phyloP scores from a whole-genome alignment of 352 stramenopile species.

The Phytopythium vexans region DNA sequence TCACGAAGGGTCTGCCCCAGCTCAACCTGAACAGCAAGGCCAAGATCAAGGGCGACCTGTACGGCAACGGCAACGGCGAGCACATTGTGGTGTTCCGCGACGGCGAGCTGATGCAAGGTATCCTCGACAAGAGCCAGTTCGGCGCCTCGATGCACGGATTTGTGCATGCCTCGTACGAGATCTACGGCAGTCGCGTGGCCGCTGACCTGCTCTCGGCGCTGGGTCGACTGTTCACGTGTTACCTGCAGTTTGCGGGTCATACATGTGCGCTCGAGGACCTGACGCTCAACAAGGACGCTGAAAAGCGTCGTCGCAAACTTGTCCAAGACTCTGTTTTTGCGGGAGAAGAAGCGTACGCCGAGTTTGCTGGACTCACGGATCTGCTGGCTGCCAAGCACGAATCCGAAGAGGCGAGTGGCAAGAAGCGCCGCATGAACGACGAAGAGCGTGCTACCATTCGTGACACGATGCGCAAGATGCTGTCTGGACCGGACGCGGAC shows the following conservation, averaged over 20 bases:
- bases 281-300: conserved; percentile 92
- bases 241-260: conserved; percentile 97
- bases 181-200: conserved; percentile 81
- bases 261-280: conserved; percentile 99
- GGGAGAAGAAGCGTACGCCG: conserved; percentile 82
- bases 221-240: conserved; percentile 95
- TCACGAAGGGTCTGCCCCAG: conserved; percentile 88
- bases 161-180: conserved; percentile 96
- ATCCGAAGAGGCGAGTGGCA: conserved; percentile 37
- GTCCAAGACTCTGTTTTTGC: conserved; percentile 82
- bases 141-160: conserved; percentile 97
- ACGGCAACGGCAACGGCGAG: conserved; percentile 93
- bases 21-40: conserved; percentile 94
- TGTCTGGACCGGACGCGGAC: conserved; percentile 65
- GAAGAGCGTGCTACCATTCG: conserved; percentile 65
- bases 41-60: conserved; percentile 95
- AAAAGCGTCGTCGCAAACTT: conserved; percentile 88
- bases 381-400: conserved; percentile 59
- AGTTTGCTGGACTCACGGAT: conserved; percentile 76
- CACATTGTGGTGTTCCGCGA: conserved; percentile 96
- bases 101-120: conserved; percentile 94
- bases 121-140: conserved; percentile 99
- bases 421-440: conserved; percentile 87
- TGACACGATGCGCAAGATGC: conserved; percentile 69
- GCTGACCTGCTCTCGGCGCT: conserved; percentile 81